Evolutionary conservation across 2,329 filamentous ascomycete genomes (phyloP), one percentile per base, ranked within the genome.

Genomic region (Penicillium glabrum): DNA sequence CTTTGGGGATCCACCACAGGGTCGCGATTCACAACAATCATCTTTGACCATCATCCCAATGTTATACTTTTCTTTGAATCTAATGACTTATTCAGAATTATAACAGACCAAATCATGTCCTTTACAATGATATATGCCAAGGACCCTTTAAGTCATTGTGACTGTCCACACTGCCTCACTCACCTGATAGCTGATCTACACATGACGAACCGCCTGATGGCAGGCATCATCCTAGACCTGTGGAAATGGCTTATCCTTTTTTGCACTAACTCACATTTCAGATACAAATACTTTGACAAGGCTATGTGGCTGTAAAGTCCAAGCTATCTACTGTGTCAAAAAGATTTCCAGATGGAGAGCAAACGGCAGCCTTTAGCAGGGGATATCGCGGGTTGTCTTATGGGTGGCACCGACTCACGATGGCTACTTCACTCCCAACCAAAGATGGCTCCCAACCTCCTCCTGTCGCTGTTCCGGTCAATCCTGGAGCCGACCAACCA

Each of bases 181-280:
- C 61, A 63, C 43, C 54, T 63, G 61, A 63, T 57, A 5, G 39
- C 46, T 6, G 41, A 29, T 35, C 51, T 37, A 61, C 61, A 63
- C 61, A 63, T 63, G 61, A 63, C 61, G 51, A 53, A 23, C 57
- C 61, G 55, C 61, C 59, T 63, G 61, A 63, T 61, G 46, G 33
- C 29, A n/a, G 29, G 29, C 57, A 57, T 60, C 57, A 63, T 54
- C 46, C 19, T 23, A 19, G 26, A 37, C 5, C 31, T 24, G 9
- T 13, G n/a, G 19, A 19, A 39, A 39, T 39, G 2, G 13, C 19
- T 16, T n/a, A 14, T 10, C 11, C 8, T 16, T 11, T 43, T 53
- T 24, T n/a, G 31, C n/a, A 19, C 14, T 11, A 51, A 35, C 19
- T 39, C 24, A 21, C 37, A 33, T 29, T 5, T 16, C 23, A n/a